Evolutionary conservation across 2,329 filamentous ascomycete genomes (phyloP).

Genomic region (Alternaria panax): DNA sequence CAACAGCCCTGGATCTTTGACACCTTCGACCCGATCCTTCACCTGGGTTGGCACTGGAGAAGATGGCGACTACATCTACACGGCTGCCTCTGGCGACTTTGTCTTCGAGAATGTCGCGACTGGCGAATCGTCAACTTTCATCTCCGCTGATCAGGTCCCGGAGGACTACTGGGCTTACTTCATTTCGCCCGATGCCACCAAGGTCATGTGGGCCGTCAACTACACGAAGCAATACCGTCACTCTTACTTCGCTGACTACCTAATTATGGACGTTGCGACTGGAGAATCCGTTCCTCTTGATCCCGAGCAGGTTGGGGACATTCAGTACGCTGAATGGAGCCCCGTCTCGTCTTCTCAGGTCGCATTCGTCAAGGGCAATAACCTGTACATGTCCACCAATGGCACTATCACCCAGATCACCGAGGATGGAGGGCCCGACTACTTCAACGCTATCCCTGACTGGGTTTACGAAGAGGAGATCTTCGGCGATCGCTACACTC

Average conservation of each 20-base stretch:
- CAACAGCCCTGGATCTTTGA: constrained; percentile 48
- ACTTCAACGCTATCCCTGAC: constrained; percentile 69
- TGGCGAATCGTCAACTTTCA: constrained; percentile 63
- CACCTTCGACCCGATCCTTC: constrained; percentile 57
- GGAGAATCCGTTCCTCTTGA: constrained; percentile 64
- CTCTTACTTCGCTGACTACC: constrained; percentile 73
- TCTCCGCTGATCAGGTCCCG: constrained; percentile 66
- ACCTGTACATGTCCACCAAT: constrained; percentile 67
- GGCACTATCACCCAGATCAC: constrained; percentile 66
- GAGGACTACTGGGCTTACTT: constrained; percentile 64
- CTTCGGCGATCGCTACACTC: constrained; percentile 58
- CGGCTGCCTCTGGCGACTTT: constrained; percentile 60
- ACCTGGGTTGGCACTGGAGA: constrained; percentile 66
- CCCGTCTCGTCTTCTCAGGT: constrained; percentile 63
- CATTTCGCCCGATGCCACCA: constrained; percentile 66
- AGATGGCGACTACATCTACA: constrained; percentile 69
- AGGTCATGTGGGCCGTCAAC: constrained; percentile 69
- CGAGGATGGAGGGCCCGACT: constrained; percentile 65
- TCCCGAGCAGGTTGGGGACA: constrained; percentile 66
- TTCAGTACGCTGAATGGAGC: constrained; percentile 71
- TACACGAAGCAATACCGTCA: constrained; percentile 73
- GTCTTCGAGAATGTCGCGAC: constrained; percentile 69
- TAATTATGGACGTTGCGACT: constrained; percentile 67
- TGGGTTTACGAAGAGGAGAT: constrained; percentile 71
- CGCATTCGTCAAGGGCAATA: constrained; percentile 72